A percentile compares a stretch with the other conserved stretches of the same genome.
Conservation (phyloP, 2,329 filamentous ascomycete species). For the Alternaria alternata region DNA sequence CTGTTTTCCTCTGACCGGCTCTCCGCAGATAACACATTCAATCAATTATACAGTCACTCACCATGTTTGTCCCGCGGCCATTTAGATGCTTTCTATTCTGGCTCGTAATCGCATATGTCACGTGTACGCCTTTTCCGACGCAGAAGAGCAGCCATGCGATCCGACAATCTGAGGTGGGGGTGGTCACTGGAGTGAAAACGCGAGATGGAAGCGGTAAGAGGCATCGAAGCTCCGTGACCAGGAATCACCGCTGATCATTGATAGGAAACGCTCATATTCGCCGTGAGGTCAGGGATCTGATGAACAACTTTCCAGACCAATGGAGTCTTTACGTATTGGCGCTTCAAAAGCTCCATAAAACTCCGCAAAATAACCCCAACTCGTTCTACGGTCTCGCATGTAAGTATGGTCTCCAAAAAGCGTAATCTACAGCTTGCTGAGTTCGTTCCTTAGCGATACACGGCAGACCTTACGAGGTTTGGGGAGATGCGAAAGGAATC, state of each 20-base stretch:
- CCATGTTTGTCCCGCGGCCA: constrained; percentile 16
- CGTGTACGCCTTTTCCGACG: constrained; percentile 14
- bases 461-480: constrained; percentile 47
- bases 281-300: constrained; percentile 72
- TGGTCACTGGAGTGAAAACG: constrained; percentile 31
- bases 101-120: constrained; percentile 12
- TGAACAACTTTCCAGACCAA: constrained; percentile 64
- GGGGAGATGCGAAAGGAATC: constrained; percentile 39
- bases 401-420: constrained; percentile 44
- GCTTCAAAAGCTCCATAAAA: constrained; percentile 73
- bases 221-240: background rate
- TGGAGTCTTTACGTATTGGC: constrained; percentile 82
- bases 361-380: constrained; percentile 67
- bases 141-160: background rate
- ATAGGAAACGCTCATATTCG: constrained; percentile 54
- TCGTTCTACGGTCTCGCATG: constrained; percentile 83
- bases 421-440: background rate
- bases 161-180: constrained; percentile 14
- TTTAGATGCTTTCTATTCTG: constrained; percentile 4
- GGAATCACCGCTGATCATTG: background rate
- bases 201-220: constrained; percentile 30
- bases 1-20: constrained; percentile 3
- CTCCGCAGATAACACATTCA: background rate
- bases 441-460: constrained; percentile 39
- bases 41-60: background rate